Conservation (phyloP, 352 stramenopile species). For the Phytophthora meadii region DNA sequence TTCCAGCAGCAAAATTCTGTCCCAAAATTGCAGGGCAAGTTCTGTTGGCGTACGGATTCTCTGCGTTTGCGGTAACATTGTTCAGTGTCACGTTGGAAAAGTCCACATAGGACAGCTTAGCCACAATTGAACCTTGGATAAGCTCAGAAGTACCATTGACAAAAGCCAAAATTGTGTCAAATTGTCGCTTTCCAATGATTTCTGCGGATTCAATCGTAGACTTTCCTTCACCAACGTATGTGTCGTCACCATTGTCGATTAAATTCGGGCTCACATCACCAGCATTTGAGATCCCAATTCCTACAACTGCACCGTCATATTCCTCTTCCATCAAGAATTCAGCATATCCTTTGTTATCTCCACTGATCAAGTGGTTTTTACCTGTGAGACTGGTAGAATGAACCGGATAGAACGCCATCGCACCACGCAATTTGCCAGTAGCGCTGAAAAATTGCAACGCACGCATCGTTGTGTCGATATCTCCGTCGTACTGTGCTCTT, state of each 20-base stretch:
- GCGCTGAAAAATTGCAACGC: conserved; percentile 54
- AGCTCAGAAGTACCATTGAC: conserved; percentile 14
- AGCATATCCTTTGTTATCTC: conserved; percentile 83
- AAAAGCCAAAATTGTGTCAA: conserved; percentile 38
- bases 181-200: conserved; percentile 55
- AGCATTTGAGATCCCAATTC: conserved; percentile 56
- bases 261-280: conserved; percentile 57
- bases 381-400: conserved; percentile 80
- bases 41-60: neutral
- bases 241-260: conserved; percentile 56
- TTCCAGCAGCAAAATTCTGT: neutral
- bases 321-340: conserved; percentile 55
- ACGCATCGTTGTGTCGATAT: conserved; percentile 80
- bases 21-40: conserved; percentile 2
- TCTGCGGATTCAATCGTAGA: conserved; percentile 48
- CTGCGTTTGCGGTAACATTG: neutral
- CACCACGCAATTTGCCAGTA: conserved; percentile 41
- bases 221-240: conserved; percentile 44
- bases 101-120: conserved; percentile 1
- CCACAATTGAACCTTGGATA: neutral
- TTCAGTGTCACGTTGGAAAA: neutral
- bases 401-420: conserved; percentile 75
- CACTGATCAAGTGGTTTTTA: conserved; percentile 72
- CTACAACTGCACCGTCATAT: conserved; percentile 35
- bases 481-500: conserved; percentile 48